Evolutionary conservation across 2,329 filamentous ascomycete genomes (phyloP), one percentile per base, ranked within the genome.

Genomic region (Zasmidium cellare): DNA sequence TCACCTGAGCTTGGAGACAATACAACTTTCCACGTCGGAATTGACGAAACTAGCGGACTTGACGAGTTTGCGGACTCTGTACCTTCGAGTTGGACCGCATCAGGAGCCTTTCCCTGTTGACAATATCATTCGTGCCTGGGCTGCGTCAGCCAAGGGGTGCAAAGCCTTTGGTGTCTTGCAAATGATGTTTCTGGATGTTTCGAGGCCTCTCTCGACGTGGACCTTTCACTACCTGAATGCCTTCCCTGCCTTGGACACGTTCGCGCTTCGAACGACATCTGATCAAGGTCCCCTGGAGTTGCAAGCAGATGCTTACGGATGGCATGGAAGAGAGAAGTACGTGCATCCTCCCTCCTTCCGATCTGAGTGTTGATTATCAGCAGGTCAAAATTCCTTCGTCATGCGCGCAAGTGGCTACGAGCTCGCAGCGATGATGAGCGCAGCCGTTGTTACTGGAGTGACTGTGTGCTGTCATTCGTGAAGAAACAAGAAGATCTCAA

Each of bases 91-190:
- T n/a, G 20, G 23, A 28, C 9, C 22, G 3, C 22, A 11, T 1
- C 41, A 2, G 6, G 51, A 46, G 18, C 11, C 31, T 23, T 23
- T 49, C 9, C 48, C 67, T 20, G 54, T 58, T 1, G 65, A 68
- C 48, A 57, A 62, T 7, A 45, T 64, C 14, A 48, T 69, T 19
- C 57, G 59, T 3, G 53, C 60, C 9, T 68, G 67, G 68, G 62
- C 64, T 14, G 51, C 49, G 0, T 58, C 55, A 41, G 67, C 64
- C 11, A 50, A 38, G 19, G 49, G 58, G 3, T 22, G 49, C 9
- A 60, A 57, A 9, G 57, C 63, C 2, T 59, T 70, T 23, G 22
- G 48, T 1, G 56, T 54, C 18, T 59, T 70, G 7, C 38, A 65
- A 31, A 46, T 46, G 14, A 48, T 70, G 2, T 63, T 64, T 47